Conservation (phyloP, 345 rosid genomes). For the Odontarrhena argentea region DNA sequence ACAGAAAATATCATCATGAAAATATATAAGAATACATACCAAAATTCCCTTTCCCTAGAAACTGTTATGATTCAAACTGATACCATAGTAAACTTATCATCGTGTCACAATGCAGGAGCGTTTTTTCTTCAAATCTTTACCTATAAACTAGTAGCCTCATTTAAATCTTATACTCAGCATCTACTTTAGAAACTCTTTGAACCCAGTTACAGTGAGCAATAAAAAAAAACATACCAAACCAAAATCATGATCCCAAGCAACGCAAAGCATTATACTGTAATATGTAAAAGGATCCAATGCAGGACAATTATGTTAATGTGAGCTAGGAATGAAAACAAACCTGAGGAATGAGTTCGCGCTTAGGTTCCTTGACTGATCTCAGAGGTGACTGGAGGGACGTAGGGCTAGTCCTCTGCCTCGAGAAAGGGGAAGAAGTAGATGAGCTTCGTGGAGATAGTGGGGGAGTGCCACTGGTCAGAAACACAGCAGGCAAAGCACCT, state of each 20-base stretch:
- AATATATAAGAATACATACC: background rate
- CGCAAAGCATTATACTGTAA: background rate
- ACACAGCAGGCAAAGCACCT: slow-evolving; percentile 66
- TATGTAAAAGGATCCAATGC: background rate
- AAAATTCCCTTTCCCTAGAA: background rate
- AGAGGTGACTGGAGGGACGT: slow-evolving; percentile 68
- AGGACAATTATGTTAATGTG: background rate
- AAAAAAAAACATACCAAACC: background rate
- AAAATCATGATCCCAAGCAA: background rate
- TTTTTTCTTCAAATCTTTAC: slow-evolving; percentile 3
- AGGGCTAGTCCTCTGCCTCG: slow-evolving; percentile 56
- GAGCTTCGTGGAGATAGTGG: slow-evolving; percentile 82
- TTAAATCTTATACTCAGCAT: slow-evolving; percentile 1
- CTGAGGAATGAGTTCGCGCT: slow-evolving; percentile 74
- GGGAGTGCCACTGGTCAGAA: slow-evolving; percentile 68
- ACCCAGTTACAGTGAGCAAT: slow-evolving; percentile 7
- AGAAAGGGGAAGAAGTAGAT: slow-evolving; percentile 62
- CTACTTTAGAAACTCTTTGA: background rate
- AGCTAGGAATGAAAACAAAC: slow-evolving; percentile 39
- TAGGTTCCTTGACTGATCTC: slow-evolving; percentile 56
- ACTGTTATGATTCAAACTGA: background rate
- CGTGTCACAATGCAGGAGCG: background rate
- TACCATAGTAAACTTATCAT: background rate
- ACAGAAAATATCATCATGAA: slow-evolving; percentile 23
- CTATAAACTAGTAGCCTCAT: slow-evolving; percentile 3